phyloP scores from a whole-genome alignment of 441 rosid genomes.

The Euphorbia celastroides region DNA sequence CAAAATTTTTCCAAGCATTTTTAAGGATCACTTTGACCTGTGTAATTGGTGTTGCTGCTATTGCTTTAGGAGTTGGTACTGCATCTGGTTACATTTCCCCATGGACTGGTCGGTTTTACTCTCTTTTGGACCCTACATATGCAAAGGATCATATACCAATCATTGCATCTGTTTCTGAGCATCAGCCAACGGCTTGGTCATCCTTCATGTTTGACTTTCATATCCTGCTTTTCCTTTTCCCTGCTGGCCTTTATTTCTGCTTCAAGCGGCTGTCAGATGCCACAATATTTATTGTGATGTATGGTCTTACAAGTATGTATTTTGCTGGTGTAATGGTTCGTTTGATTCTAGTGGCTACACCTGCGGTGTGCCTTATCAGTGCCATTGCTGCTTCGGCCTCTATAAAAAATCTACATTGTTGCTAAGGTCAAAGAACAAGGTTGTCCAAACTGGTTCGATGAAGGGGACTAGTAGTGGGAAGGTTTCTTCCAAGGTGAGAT shows the following conservation, averaged over 20 bases:
- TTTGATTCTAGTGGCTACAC: slow-evolving; percentile 93
- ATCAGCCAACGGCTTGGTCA: slow-evolving; percentile 99
- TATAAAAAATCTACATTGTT: slow-evolving; percentile 68
- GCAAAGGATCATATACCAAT: slow-evolving; percentile 98
- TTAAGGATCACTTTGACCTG: slow-evolving; percentile 75
- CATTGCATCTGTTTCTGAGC: slow-evolving; percentile 98
- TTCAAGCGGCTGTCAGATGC: slow-evolving; percentile 96
- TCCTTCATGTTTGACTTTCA: slow-evolving; percentile 99
- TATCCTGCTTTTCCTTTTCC: slow-evolving; percentile 95
- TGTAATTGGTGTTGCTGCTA: slow-evolving; percentile 59
- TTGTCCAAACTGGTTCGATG: slow-evolving; percentile 50
- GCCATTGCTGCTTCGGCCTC: slow-evolving; percentile 97
- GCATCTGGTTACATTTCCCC: slow-evolving; percentile 98
- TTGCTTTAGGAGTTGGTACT: slow-evolving; percentile 85
- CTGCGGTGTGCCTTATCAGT: slow-evolving; percentile 92
- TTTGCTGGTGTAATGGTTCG: slow-evolving; percentile 99
- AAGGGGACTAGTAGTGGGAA: slow-evolving; percentile 65
- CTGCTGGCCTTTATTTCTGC: slow-evolving; percentile 99
- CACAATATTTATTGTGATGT: slow-evolving; percentile 95
- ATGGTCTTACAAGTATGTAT: slow-evolving; percentile 98
- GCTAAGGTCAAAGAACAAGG: slow-evolving; percentile 70
- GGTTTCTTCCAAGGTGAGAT: slow-evolving; percentile 79
- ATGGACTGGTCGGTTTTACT: slow-evolving; percentile 98
- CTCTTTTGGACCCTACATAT: slow-evolving; percentile 91
- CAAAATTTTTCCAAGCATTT: slow-evolving; percentile 79